Conservation (phyloP, 495 filamentous ascomycete genomes). For the Penicillium maclennaniae region DNA sequence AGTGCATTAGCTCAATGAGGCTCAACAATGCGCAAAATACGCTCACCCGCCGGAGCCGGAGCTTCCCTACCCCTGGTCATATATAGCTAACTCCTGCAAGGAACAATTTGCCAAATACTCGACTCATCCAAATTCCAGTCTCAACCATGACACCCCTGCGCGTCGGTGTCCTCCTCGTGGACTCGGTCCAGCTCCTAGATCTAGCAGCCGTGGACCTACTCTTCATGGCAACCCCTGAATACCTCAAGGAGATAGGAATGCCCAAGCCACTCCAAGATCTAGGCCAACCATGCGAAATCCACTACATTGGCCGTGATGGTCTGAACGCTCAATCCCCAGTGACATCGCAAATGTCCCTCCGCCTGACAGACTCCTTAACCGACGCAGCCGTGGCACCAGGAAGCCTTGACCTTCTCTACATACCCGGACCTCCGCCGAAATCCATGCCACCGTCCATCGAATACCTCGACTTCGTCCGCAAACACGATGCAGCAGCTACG, state of each 20-base stretch:
- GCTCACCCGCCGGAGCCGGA: neutral
- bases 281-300: constrained; percentile 39
- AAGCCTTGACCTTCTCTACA: constrained; percentile 47
- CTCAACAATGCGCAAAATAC: neutral
- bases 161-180: constrained; percentile 46
- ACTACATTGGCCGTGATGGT: constrained; percentile 38
- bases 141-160: constrained; percentile 11
- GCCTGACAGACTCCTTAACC: constrained; percentile 37
- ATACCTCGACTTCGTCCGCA: constrained; percentile 43
- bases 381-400: constrained; percentile 43
- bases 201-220: constrained; percentile 47
- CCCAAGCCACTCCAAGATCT: constrained; percentile 35
- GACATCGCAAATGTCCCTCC: constrained; percentile 32
- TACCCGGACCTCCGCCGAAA: constrained; percentile 51
- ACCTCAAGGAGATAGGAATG: constrained; percentile 28
- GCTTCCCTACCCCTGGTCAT: neutral
- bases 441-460: constrained; percentile 23
- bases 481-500: constrained; percentile 31
- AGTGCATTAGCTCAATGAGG: neutral
- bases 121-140: neutral
- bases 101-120: too few relatives aligned
- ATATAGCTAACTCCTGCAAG: too few relatives aligned
- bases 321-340: constrained; percentile 25
- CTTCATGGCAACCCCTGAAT: constrained; percentile 42
- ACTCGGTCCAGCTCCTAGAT: constrained; percentile 46